Percentiles rank a stretch among this genome's conserved stretches.
phyloP scores from a whole-genome alignment of 768 basidiomycete species.

The Tylopilus balloui region DNA sequence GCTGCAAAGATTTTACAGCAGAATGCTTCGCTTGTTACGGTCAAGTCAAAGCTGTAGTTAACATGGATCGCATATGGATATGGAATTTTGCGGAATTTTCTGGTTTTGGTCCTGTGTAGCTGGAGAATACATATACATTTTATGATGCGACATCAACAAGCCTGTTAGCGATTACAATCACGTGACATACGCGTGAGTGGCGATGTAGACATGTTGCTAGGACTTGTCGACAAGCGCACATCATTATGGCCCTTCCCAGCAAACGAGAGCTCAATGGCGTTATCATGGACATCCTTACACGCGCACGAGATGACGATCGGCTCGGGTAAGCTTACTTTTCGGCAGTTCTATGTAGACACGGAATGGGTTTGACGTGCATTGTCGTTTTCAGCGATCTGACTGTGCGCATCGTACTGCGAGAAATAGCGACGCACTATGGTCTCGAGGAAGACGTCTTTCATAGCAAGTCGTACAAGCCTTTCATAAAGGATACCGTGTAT shows the following conservation, averaged over 20 bases:
- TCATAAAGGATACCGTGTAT: conserved; percentile 37
- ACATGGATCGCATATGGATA: no score
- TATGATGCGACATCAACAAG: no score
- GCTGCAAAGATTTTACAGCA: conserved; percentile 46
- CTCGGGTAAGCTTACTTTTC: conserved; percentile 12
- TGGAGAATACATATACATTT: no score
- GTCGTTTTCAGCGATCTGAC: conserved; percentile 34
- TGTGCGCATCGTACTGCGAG: conserved; percentile 44
- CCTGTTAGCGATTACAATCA: neutral
- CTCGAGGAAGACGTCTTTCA: conserved; percentile 45
- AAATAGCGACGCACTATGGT: conserved; percentile 44
- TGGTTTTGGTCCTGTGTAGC: neutral
- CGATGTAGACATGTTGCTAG: no score
- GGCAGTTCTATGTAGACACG: no score
- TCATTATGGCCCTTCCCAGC: conserved; percentile 13
- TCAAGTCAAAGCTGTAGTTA: conserved; percentile 53
- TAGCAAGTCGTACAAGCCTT: conserved; percentile 39
- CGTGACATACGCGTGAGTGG: conserved; percentile 7
- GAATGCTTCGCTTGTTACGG: conserved; percentile 35
- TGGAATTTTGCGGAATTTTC: neutral
- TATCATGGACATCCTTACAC: conserved; percentile 19
- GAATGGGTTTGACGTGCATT: conserved; percentile 1
- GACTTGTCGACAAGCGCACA: no score
- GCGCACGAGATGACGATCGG: conserved; percentile 20
- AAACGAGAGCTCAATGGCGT: conserved; percentile 15